A percentile compares a stretch with the other conserved stretches of the same genome.
These are phyloP conservation scores for Inga oerstediana DNA, from an alignment of 306 rosid species.

Conservation along the genomic window DNA sequence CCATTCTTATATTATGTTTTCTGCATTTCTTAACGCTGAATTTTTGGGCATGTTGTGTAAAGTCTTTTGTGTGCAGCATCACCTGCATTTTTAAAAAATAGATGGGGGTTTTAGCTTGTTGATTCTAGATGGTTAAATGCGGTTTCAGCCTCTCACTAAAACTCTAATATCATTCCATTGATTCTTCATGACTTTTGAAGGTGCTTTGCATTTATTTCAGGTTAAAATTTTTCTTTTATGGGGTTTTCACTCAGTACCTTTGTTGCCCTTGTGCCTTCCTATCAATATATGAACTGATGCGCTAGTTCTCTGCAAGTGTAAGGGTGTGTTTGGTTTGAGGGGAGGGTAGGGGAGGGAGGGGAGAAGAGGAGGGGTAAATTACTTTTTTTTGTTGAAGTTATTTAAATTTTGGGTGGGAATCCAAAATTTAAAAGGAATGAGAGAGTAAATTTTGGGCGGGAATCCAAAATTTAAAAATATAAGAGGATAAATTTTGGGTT, in stretches of 20 bases:
- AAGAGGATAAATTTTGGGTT: too few relatives aligned
- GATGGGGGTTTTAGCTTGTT: conserved; percentile 28
- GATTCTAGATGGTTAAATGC: neutral
- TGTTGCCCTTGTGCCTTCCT: neutral
- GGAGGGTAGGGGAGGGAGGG: too few relatives aligned
- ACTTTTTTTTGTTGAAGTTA: too few relatives aligned
- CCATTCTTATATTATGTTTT: neutral
- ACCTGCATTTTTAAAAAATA: conserved; percentile 14
- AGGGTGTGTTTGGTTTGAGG: too few relatives aligned
- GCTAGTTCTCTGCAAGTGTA: neutral
- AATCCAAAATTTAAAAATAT: too few relatives aligned
- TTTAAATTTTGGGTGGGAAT: too few relatives aligned
- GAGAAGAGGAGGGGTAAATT: too few relatives aligned
- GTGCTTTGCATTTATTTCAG: neutral
- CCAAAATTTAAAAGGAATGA: too few relatives aligned
- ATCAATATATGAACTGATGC: neutral
- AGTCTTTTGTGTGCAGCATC: neutral
- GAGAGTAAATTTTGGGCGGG: too few relatives aligned
- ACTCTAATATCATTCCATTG: conserved; percentile 1
- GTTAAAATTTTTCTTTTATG: neutral
- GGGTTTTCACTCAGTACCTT: neutral
- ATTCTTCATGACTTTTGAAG: neutral
- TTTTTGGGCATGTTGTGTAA: neutral
- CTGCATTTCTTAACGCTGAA: neutral
- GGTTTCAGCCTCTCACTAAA: neutral